These are phyloP conservation scores for Podila epigama DNA, from an alignment of 192 early-diverging fungal genomes.

Conservation along the genomic window DNA sequence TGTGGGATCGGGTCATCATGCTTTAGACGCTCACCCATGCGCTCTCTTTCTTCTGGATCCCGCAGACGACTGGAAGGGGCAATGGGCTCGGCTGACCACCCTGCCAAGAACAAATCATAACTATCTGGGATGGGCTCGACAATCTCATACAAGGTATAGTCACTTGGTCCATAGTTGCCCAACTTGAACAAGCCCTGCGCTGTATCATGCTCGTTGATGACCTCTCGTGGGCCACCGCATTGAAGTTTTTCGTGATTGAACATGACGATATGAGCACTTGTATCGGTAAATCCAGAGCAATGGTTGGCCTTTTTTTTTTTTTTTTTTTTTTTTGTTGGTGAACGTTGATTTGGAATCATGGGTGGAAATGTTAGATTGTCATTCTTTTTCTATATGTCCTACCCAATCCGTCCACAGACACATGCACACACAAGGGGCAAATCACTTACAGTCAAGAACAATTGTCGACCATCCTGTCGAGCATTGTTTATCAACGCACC, in stretches of 20 bases:
- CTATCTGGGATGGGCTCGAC: constrained; percentile 50
- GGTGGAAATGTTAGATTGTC: neutral
- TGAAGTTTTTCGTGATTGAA: constrained; percentile 53
- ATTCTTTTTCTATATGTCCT: too few species aligned
- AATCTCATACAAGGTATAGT: constrained; percentile 53
- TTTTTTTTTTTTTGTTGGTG: neutral
- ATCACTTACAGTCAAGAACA: constrained; percentile 52
- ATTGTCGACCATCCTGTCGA: constrained; percentile 51
- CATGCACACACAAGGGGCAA: neutral
- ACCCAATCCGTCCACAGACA: too few species aligned
- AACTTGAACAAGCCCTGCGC: constrained; percentile 48
- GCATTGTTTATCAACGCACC: constrained; percentile 55
- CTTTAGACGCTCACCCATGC: neutral
- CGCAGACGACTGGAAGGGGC: constrained; percentile 21
- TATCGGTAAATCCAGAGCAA: constrained; percentile 46
- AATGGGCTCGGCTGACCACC: constrained; percentile 38
- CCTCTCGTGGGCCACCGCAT: constrained; percentile 27
- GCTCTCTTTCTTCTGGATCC: neutral
- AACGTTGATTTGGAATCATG: neutral
- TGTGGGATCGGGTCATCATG: neutral
- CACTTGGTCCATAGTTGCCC: constrained; percentile 28
- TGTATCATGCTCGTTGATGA: constrained; percentile 48
- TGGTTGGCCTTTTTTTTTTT: constrained; percentile 60
- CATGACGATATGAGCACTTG: constrained; percentile 52
- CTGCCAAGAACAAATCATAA: constrained; percentile 52